These are phyloP conservation scores for Penicillium taxi DNA, from an alignment of 495 filamentous ascomycete species.

Conservation along the genomic window DNA sequence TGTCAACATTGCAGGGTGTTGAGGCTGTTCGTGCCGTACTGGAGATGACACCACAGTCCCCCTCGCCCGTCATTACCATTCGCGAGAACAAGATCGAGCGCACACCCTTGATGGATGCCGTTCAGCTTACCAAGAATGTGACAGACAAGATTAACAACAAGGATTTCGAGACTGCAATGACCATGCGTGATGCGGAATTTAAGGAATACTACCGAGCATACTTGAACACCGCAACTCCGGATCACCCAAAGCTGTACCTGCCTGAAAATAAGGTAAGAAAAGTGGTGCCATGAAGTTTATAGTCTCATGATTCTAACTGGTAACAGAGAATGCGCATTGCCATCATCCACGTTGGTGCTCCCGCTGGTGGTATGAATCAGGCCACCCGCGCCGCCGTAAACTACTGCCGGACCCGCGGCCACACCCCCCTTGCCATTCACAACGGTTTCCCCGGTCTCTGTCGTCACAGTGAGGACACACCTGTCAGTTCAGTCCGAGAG, in stretches of 20 bases:
- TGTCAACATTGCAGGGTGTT: slow-evolving; percentile 88
- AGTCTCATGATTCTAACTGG: slow-evolving; percentile 7
- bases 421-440: slow-evolving; percentile 84
- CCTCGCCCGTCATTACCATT: slow-evolving; percentile 90
- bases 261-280: slow-evolving; percentile 62
- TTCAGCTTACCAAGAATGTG: slow-evolving; percentile 74
- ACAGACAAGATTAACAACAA: slow-evolving; percentile 69
- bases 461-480: slow-evolving; percentile 78
- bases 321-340: slow-evolving; percentile 79
- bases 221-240: slow-evolving; percentile 72
- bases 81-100: slow-evolving; percentile 96
- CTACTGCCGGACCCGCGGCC: slow-evolving; percentile 92
- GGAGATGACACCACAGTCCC: slow-evolving; percentile 77
- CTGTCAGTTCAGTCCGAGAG: slow-evolving; percentile 71
- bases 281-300: background rate
- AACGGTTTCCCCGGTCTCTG: slow-evolving; percentile 96
- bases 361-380: slow-evolving; percentile 98
- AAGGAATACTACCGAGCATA: slow-evolving; percentile 86
- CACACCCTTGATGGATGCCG: slow-evolving; percentile 81
- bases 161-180: slow-evolving; percentile 80
- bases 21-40: slow-evolving; percentile 97
- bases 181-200: slow-evolving; percentile 85
- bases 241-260: slow-evolving; percentile 54
- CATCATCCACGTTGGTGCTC: slow-evolving; percentile 94
- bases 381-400: slow-evolving; percentile 90